Evolutionary conservation across 257 asterid species (phyloP).

Genomic region (Primulina tabacum): DNA sequence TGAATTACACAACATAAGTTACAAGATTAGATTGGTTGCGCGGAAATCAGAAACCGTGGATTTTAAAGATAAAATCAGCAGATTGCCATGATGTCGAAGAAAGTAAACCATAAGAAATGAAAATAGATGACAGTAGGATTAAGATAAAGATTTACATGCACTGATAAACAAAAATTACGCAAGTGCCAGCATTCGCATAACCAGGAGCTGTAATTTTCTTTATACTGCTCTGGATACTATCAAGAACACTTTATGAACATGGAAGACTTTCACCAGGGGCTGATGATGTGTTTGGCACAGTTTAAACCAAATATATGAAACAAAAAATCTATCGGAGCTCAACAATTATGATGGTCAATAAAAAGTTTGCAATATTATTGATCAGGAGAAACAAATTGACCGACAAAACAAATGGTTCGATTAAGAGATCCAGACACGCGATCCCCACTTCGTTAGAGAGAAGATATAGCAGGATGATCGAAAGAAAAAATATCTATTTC

Average conservation of each 20-base stretch:
- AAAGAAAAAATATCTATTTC: not conserved
- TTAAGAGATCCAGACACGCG: constrained; percentile 24
- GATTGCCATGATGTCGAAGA: not conserved
- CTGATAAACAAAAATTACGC: not conserved
- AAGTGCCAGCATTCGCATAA: not conserved
- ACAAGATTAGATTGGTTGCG: not conserved
- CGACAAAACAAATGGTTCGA: constrained; percentile 4
- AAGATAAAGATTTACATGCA: not conserved
- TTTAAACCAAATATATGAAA: constrained; percentile 10
- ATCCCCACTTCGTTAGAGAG: constrained; percentile 6
- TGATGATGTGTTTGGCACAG: not conserved
- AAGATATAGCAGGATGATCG: not conserved
- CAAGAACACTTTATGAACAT: not conserved
- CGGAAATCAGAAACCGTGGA: not conserved
- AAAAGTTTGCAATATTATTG: constrained; percentile 19
- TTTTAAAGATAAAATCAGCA: not conserved
- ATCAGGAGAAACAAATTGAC: constrained; percentile 13
- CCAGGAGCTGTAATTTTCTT: not conserved
- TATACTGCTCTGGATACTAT: not conserved
- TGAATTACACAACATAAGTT: not conserved
- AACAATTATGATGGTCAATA: not conserved
- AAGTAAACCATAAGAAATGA: not conserved
- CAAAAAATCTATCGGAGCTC: constrained; percentile 12
- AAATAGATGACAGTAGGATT: not conserved
- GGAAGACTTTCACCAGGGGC: not conserved